These are phyloP conservation scores for Chlamydomonas incerta DNA, from an alignment of 139 green algal species.

Conservation along the genomic window DNA sequence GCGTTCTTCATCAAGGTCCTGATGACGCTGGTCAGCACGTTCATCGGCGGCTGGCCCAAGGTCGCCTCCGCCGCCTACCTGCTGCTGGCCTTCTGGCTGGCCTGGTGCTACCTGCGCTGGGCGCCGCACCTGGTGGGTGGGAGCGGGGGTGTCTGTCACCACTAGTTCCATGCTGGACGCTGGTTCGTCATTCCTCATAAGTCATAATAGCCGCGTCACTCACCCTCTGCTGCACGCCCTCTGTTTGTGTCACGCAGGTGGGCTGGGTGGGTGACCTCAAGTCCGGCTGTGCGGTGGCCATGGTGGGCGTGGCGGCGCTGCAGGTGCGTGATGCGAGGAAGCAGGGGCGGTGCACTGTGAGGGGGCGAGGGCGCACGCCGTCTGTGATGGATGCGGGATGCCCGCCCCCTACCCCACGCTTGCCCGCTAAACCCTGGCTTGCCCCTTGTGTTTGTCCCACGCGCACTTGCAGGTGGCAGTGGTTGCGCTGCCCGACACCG, in stretches of 20 bases:
- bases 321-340: background rate
- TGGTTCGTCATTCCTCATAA: too few relatives aligned
- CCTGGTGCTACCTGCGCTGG: constrained; percentile 34
- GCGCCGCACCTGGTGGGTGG: background rate
- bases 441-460: too few relatives aligned
- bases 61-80: constrained; percentile 24
- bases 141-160: too few relatives aligned
- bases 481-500: background rate
- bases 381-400: too few relatives aligned
- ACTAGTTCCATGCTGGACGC: too few relatives aligned
- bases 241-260: background rate
- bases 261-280: constrained; percentile 24
- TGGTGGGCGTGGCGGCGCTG: background rate
- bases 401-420: too few relatives aligned
- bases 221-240: too few relatives aligned
- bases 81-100: constrained; percentile 8
- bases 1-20: constrained; percentile 26
- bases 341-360: too few relatives aligned
- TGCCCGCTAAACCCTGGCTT: too few relatives aligned
- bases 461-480: background rate
- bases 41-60: background rate
- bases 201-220: too few relatives aligned
- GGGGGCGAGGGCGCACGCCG: too few relatives aligned
- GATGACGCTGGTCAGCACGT: constrained; percentile 20
- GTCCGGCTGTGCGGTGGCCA: background rate